Conservation (phyloP, 169 alveolate genomes). For the Cyclospora cayetanensis region DNA sequence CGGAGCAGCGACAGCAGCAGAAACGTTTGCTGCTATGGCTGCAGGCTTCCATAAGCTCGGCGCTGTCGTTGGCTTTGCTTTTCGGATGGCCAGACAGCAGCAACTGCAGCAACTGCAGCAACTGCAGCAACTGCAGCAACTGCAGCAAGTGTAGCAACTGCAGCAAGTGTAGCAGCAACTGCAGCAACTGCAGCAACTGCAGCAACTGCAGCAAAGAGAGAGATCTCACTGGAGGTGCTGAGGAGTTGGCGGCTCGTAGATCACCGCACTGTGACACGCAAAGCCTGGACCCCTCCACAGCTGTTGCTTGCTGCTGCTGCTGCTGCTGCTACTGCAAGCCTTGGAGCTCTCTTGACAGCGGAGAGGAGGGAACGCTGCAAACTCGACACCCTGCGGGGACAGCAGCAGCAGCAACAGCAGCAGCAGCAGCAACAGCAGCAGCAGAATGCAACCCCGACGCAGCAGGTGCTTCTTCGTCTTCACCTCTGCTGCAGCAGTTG, state of each 20-base stretch:
- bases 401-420: conserved; percentile 23
- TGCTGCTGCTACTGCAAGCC: conserved; percentile 60
- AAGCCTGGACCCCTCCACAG: no score
- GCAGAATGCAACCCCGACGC: no score
- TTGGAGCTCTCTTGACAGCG: background rate
- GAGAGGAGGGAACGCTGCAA: background rate
- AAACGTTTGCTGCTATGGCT: conserved; percentile 52
- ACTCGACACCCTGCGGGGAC: background rate
- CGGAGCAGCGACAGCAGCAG: conserved; percentile 56
- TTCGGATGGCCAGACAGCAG: conserved; percentile 50
- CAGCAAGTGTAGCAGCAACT: background rate
- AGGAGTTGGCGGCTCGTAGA: no score
- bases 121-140: conserved; percentile 27
- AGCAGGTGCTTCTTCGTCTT: no score
- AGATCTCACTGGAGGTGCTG: background rate
- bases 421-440: conserved; percentile 16
- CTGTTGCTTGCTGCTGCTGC: background rate
- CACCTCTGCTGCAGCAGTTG: conserved; percentile 42
- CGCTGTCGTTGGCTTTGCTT: conserved; percentile 46
- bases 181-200: no score
- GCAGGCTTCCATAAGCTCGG: conserved; percentile 56
- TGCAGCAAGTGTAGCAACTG: background rate
- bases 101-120: conserved; percentile 33
- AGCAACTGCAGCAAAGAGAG: no score
- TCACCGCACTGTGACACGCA: no score